phyloP scores from a whole-genome alignment of 495 filamentous ascomycete species.

The Acidomyces sp. region DNA sequence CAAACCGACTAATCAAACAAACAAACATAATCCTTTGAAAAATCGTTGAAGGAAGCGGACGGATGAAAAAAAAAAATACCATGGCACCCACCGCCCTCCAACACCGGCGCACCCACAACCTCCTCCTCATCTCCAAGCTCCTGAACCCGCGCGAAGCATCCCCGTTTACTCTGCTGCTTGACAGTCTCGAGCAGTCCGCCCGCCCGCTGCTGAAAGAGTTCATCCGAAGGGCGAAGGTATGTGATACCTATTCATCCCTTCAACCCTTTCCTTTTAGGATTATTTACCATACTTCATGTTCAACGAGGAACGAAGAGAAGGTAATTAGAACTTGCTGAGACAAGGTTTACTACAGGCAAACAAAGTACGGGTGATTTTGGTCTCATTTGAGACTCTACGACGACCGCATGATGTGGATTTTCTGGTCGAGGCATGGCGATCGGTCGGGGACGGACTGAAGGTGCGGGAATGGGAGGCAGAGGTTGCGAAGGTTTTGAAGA shows the following conservation, averaged over 20 bases:
- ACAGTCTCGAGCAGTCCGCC: conserved; percentile 72
- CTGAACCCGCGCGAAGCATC: conserved; percentile 68
- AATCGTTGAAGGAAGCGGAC: too few species aligned
- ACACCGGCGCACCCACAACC: conserved; percentile 70
- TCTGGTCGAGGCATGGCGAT: conserved; percentile 51
- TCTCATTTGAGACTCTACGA: conserved; percentile 60
- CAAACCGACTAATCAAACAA: too few species aligned
- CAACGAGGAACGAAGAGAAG: too few species aligned
- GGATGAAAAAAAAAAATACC: too few species aligned
- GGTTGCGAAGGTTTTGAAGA: conserved; percentile 30
- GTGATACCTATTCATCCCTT: conserved; percentile 6
- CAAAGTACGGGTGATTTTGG: conserved; percentile 52
- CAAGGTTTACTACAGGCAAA: conserved; percentile 32
- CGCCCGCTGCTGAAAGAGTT: conserved; percentile 60
- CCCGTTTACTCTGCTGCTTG: conserved; percentile 73
- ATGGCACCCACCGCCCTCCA: conserved; percentile 19
- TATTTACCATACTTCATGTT: too few species aligned
- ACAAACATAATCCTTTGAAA: too few species aligned
- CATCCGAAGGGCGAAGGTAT: conserved; percentile 59
- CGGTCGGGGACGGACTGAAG: too few species aligned
- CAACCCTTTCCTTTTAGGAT: too few species aligned
- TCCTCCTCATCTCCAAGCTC: conserved; percentile 74
- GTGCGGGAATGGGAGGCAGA: conserved; percentile 40
- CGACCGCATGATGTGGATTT: conserved; percentile 43
- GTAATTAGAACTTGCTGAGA: not conserved